phyloP scores from a whole-genome alignment of 1,284 basidiomycete species.

The Meira miltonrushii region DNA sequence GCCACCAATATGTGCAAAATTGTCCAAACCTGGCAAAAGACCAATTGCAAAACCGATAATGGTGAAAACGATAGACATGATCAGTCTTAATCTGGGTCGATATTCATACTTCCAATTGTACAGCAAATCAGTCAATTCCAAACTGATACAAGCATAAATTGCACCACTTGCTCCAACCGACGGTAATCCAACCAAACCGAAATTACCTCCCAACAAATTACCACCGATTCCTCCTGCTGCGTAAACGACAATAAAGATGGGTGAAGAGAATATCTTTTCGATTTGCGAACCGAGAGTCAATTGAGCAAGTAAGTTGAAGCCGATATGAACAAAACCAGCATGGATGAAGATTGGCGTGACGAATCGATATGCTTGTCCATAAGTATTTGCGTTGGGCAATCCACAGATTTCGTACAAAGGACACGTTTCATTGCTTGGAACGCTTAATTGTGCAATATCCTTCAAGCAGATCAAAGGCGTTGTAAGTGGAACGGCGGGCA shows the following conservation, averaged over 20 bases:
- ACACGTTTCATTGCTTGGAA: conserved; percentile 58
- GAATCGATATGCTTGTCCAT: conserved; percentile 80
- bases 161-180: conserved; percentile 86
- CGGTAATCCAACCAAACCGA: conserved; percentile 79
- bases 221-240: conserved; percentile 83
- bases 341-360: conserved; percentile 67
- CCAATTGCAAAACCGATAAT: conserved; percentile 78
- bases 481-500: conserved; percentile 52
- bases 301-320: conserved; percentile 85
- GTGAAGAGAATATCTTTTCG: conserved; percentile 60
- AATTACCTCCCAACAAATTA: conserved; percentile 70
- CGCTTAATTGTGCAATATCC: conserved; percentile 60
- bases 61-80: conserved; percentile 77
- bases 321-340: conserved; percentile 76
- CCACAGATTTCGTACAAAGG: conserved; percentile 78
- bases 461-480: conserved; percentile 60
- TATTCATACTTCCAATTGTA: conserved; percentile 80
- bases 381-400: conserved; percentile 61
- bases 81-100: conserved; percentile 57
- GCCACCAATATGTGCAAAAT: conserved; percentile 57
- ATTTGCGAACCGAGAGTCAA: conserved; percentile 72
- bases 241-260: conserved; percentile 74
- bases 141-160: conserved; percentile 84
- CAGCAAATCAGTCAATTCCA: conserved; percentile 73
- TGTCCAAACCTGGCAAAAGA: conserved; percentile 50